Evolutionary conservation across 192 early-diverging fungal genomes (phyloP), one percentile per base, ranked within the genome.

Genomic region (Cetraspora pellucida): DNA sequence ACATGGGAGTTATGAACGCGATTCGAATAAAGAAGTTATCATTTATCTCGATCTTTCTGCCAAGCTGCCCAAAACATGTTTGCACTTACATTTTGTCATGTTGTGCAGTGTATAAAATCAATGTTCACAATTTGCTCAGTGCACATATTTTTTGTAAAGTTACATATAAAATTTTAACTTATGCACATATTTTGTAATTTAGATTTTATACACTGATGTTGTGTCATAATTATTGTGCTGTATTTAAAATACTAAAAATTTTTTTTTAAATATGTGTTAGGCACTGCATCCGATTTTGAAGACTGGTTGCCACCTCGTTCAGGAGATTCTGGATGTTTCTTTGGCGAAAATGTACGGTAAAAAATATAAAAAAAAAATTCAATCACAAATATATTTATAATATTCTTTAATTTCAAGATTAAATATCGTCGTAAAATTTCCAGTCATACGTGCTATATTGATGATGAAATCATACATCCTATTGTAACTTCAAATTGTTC

Each of bases 241-340:
- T 79, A 13, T 46, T 72, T 27, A 82, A 82, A 9, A 73, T 86
- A n/a, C 91, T 89, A 74, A 66, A 75, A 2, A 57, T 89, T 61
- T 83, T 91, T 73, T 78, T 77, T 3, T 23, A 74, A 13, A 25
- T 19, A 23, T 28, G 25, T 27, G 23, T 25, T 60, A 28, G 25
- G 23, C 10, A 7, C 27, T 25, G 23, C 27, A 28, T 27, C 83
- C 90, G 75, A 74, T 81, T 17, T 87, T 75, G 91, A 87, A 77
- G 96, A 98, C 78, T 99, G 97, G 96, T 87, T 84, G 13, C 90
- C 91, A 1, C 85, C 87, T 47, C 86, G 43, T n/a, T 1, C 28
- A 25, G 85, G 89, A 31, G 89, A 88, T 21, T 82, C 90, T 58
- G 81, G 86, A 17, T 95, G 94, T 72, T 78, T 90, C 4, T 80